Conservation (phyloP, 768 basidiomycete genomes). For the Hebeloma cylindrosporum region DNA sequence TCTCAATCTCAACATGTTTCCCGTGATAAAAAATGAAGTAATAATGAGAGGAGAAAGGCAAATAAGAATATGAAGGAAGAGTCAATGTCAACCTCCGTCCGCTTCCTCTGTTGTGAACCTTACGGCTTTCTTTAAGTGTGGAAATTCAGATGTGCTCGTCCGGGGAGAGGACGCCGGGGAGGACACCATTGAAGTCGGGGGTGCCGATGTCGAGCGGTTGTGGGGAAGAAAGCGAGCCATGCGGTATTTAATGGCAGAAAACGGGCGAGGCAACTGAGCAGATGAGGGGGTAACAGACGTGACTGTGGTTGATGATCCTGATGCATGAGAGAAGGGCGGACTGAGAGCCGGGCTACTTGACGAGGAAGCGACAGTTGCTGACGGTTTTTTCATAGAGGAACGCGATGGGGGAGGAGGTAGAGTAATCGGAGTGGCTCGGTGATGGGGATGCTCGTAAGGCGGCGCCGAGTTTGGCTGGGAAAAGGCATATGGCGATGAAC, state of each 20-base stretch:
- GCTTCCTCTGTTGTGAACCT: conserved; percentile 54
- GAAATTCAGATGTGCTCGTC: conserved; percentile 33
- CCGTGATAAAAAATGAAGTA: conserved; percentile 8
- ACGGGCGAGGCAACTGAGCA: conserved; percentile 29
- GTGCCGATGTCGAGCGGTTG: conserved; percentile 39
- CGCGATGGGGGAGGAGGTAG: conserved; percentile 59
- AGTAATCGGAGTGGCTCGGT: conserved; percentile 29
- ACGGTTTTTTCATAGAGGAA: conserved; percentile 64
- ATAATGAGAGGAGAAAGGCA: conserved; percentile 15
- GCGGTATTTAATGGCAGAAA: conserved; percentile 41
- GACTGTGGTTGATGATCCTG: conserved; percentile 49
- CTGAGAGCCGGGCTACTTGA: conserved; percentile 35
- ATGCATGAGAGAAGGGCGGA: conserved; percentile 39
- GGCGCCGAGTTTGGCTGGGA: conserved; percentile 31
- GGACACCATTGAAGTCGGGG: conserved; percentile 32
- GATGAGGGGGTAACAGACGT: conserved; percentile 41
- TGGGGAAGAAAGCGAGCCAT: conserved; percentile 54
- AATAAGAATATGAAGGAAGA: conserved; percentile 1
- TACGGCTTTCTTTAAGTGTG: conserved; percentile 55
- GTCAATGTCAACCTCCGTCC: conserved; percentile 14
- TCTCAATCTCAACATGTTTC: background rate
- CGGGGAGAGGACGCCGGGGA: conserved; percentile 40
- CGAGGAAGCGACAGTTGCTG: conserved; percentile 35
- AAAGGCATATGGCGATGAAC: conserved; percentile 30
- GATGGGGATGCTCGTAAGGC: conserved; percentile 24